Base-by-base conservation (phyloP, 768 basidiomycete genomes). In the Amanita rubescens region DNA sequence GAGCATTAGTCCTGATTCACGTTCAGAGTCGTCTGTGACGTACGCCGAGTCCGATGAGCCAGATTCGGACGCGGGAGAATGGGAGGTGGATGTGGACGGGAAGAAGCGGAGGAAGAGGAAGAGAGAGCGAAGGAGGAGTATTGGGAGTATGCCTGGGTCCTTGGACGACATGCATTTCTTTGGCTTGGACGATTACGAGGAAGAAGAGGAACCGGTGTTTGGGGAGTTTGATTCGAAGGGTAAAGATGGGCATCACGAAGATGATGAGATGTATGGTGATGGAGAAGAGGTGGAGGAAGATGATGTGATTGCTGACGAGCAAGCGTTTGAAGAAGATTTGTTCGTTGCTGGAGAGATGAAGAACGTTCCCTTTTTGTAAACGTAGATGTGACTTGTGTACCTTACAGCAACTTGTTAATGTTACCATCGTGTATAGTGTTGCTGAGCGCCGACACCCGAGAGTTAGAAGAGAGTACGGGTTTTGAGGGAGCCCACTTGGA, bases 81-180 rank as follows among this genome's bases (percentile, higher is more conserved):
- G 68, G 5, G 64, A 67, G 11, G 67, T 71, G 20, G 78, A 75
- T 14, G 69, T 63, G 32, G 68, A 65, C 34, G 67, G 65, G 59
- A 71, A 46, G 47, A 56, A 68, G 64, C 65, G 69, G 59, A 64
- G 20, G 48, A 49, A 35, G 49, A n/a, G n/a, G n/a, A 70, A 66
- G 55, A 64, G 77, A 37, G 58, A 64, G 49, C 71, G 85, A 57
- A 73, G 77, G 57, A 74, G 78, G 62, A 90, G 90, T 58, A 79
- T 86, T 67, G 80, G 81, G 39, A 92, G 90, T 63, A 92, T 94
- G 87, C 91, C 90, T 11, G 91, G 91, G 27, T 86, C 88, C 19
- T 67, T 92, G 55, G 81, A 85, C 55, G 79, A 85, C 57, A 73
- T 76, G 61, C 71, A 79, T 46, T 80, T 82, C 57, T 53, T 53